Conservation (phyloP, 768 basidiomycete genomes). For the Kwoniella dendrophila region DNA sequence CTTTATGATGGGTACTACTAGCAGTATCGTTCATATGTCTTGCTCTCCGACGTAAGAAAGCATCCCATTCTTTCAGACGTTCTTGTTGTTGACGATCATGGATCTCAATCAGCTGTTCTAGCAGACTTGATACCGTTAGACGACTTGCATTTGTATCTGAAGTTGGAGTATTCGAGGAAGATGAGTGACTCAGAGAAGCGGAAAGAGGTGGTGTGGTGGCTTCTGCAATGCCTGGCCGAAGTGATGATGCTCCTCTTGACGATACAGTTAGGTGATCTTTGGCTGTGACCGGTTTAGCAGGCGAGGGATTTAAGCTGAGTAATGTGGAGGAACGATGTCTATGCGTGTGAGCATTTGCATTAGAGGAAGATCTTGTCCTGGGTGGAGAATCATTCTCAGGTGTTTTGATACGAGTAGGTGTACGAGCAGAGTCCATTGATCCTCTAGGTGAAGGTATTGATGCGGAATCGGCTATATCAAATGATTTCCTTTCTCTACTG, state of each 20-base stretch:
- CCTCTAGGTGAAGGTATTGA: conserved; percentile 20
- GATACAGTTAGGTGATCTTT: conserved; percentile 50
- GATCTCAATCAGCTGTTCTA: conserved; percentile 74
- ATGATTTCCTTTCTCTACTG: not conserved
- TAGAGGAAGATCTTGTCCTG: conserved; percentile 9
- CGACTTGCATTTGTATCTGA: conserved; percentile 16
- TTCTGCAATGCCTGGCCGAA: conserved; percentile 25
- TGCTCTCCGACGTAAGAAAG: conserved; percentile 71
- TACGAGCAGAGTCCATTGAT: conserved; percentile 33
- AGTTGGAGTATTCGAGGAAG: not conserved
- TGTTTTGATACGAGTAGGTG: not conserved
- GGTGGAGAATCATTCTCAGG: conserved; percentile 12
- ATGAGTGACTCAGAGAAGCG: conserved; percentile 8
- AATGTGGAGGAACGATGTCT: conserved; percentile 43
- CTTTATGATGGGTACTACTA: conserved; percentile 44
- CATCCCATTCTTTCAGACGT: conserved; percentile 78
- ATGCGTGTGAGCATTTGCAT: not conserved
- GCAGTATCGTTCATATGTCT: conserved; percentile 5
- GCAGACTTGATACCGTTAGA: conserved; percentile 67
- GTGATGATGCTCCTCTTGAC: conserved; percentile 37
- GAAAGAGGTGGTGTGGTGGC: conserved; percentile 11
- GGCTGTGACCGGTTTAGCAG: conserved; percentile 42
- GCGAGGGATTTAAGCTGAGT: conserved; percentile 36
- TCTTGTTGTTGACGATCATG: conserved; percentile 74
- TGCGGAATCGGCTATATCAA: conserved; percentile 3